Percentiles rank a stretch among this genome's conserved stretches.
phyloP scores from a whole-genome alignment of 352 stramenopile species.

The Phytopythium mirpurense region DNA sequence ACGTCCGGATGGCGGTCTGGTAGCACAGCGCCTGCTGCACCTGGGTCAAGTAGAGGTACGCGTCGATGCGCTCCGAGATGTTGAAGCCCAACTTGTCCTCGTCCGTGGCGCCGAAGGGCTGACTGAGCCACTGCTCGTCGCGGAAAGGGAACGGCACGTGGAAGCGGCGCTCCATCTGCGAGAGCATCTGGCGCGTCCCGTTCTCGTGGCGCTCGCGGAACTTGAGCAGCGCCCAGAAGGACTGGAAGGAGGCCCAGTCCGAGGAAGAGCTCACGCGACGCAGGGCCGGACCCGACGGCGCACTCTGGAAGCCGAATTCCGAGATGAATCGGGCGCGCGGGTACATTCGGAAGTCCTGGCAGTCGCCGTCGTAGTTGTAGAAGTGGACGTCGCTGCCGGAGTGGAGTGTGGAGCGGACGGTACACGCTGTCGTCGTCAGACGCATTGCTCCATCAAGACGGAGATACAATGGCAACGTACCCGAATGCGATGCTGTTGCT shows the following conservation, averaged over 20 bases:
- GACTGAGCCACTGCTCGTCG: constrained; percentile 45
- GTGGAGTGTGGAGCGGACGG: neutral
- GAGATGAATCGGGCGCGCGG: constrained; percentile 75
- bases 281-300: constrained; percentile 53
- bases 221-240: constrained; percentile 69
- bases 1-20: constrained; percentile 64
- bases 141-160: constrained; percentile 57
- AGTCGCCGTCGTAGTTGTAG: constrained; percentile 81
- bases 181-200: constrained; percentile 65
- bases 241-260: constrained; percentile 67
- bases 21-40: constrained; percentile 80
- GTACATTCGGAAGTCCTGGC: constrained; percentile 67
- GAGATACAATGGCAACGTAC: constrained; percentile 17
- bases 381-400: constrained; percentile 75
- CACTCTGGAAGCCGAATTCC: constrained; percentile 85
- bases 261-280: constrained; percentile 32
- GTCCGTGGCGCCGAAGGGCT: constrained; percentile 12
- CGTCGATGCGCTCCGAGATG: constrained; percentile 39
- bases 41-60: constrained; percentile 73
- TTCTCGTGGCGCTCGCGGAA: constrained; percentile 81
- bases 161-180: constrained; percentile 67
- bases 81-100: constrained; percentile 29
- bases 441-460: neutral
- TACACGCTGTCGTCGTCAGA: neutral
- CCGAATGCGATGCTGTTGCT: constrained; percentile 54